Base-by-base conservation (phyloP, 208 protist genomes). In the Leishmania mexicana region DNA sequence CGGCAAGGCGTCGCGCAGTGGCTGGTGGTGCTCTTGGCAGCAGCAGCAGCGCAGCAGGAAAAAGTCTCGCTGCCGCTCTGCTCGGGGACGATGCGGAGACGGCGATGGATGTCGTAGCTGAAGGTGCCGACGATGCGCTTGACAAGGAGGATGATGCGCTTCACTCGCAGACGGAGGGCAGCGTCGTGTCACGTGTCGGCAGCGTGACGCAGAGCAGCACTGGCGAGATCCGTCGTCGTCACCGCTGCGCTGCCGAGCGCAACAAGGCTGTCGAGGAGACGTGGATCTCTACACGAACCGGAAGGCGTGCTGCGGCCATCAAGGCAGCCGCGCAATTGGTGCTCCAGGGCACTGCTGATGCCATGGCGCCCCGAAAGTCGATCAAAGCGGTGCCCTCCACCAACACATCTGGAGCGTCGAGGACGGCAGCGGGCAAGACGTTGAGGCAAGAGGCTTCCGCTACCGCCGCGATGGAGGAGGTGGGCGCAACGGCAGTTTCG, bases 201-300 rank as follows among this genome's bases (percentile, higher is more conserved):
- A 89, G 86, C 38, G 72, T 81, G 1, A 40, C 86, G 51, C 67
- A 58, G 42, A 40, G 49, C 68, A 57, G 38, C 47, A 65, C 3
- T 35, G 31, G 31, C 8, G 28, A 35, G 2, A 13, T 11, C 28
- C 58, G 38, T 19, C 76, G 76, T 2, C 77, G 64, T 24, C 83
- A 76, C 31, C 86, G 75, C 28, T 72, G 72, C 49, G 86, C 83
- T 17, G 75, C 82, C 38, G 86, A 89, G n/a, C 86, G 86, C 51
- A 54, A 85, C 73, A 74, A 84, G 28, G 73, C 75, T 24, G 62
- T 94, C 13, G 90, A 91, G 82, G 90, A 94, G 77, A 85, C 88
- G 76, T 94, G 90, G 90, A 83, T 82, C 10, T 85, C 88, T n/a
- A 83, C 88, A 38, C 88, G 90, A 8, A 83, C 86, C 28, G 87